Conservation (phyloP, 2,329 filamentous ascomycete species). For the Fusarium annulatum region DNA sequence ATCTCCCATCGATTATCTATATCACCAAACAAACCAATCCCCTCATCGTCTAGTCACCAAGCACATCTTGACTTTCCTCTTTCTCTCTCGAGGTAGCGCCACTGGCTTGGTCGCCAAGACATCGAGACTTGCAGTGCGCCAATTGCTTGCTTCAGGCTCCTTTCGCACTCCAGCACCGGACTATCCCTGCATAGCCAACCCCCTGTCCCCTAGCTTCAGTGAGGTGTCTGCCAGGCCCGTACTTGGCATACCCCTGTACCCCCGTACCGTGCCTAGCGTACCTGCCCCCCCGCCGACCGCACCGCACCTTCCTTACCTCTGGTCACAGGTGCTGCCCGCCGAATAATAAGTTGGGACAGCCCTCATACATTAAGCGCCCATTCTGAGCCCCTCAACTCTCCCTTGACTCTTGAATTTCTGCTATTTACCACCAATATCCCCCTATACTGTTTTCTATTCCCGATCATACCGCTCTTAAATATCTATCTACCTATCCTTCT, state of each 20-base stretch:
- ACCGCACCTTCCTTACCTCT: constrained; percentile 25
- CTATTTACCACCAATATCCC: constrained; percentile 30
- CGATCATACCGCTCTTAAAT: neutral
- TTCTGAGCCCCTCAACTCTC: constrained; percentile 31
- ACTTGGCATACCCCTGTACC: constrained; percentile 25
- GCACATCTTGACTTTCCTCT: constrained; percentile 20
- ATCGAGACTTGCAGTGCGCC: constrained; percentile 29
- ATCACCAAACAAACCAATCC: constrained; percentile 28
- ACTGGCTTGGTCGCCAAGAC: constrained; percentile 40
- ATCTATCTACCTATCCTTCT: constrained; percentile 9
- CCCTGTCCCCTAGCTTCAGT: constrained; percentile 10
- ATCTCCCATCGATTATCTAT: constrained; percentile 10
- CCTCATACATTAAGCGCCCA: constrained; percentile 45
- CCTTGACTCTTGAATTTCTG: constrained; percentile 31
- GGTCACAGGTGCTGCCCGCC: constrained; percentile 37
- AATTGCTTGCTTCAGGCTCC: constrained; percentile 40
- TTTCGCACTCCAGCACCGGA: constrained; percentile 22
- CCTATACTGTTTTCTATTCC: constrained; percentile 17
- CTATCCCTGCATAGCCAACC: constrained; percentile 6
- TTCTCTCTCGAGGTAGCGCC: constrained; percentile 32
- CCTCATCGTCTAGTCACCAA: constrained; percentile 13
- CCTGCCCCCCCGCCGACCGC: constrained; percentile 29
- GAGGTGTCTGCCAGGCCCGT: constrained; percentile 4
- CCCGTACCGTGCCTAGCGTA: constrained; percentile 42
- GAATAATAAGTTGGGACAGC: constrained; percentile 45